A percentile compares a stretch with the other conserved stretches of the same genome.
Conservation (phyloP, 2,329 filamentous ascomycete genomes). For the Ascochyta fabae region DNA sequence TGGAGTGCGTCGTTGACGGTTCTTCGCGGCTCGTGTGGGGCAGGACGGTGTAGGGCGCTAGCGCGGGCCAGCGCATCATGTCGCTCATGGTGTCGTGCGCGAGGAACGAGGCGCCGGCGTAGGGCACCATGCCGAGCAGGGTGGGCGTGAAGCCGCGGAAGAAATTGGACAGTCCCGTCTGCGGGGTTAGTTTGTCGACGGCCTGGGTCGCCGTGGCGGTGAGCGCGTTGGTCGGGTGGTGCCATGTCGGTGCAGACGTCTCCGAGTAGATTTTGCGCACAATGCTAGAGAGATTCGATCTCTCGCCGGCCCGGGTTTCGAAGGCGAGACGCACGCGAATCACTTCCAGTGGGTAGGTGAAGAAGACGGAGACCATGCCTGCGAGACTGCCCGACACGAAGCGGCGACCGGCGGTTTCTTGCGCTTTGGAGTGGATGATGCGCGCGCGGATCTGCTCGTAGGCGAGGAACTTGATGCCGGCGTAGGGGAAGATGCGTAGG, state of each 20-base stretch:
- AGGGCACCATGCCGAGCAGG: conserved; percentile 92
- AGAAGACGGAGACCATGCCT: conserved; percentile 90
- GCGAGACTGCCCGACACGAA: conserved; percentile 76
- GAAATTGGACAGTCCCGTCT: conserved; percentile 82
- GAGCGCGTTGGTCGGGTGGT: conserved; percentile 47
- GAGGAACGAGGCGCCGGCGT: conserved; percentile 93
- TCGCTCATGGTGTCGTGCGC: conserved; percentile 93
- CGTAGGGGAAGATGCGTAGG: conserved; percentile 94
- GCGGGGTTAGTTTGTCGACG: conserved; percentile 63
- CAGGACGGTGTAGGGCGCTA: conserved; percentile 78
- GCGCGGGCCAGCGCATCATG: conserved; percentile 70
- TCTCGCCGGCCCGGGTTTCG: conserved; percentile 79
- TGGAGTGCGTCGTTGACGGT: conserved; percentile 51
- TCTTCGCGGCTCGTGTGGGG: conserved; percentile 59
- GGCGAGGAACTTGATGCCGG: conserved; percentile 95
- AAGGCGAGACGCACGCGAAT: conserved; percentile 92
- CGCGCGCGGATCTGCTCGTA: conserved; percentile 92
- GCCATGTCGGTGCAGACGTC: conserved; percentile 52
- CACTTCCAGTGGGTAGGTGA: conserved; percentile 94
- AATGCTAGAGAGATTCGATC: conserved; percentile 75
- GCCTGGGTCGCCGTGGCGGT: conserved; percentile 51
- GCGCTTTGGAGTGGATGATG: conserved; percentile 71
- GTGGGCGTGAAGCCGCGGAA: conserved; percentile 94
- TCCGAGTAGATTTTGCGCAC: conserved; percentile 89
- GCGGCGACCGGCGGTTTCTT: conserved; percentile 82